phyloP scores from a whole-genome alignment of 2,329 filamentous ascomycete genomes.

The Akanthomyces uredinophilus region DNA sequence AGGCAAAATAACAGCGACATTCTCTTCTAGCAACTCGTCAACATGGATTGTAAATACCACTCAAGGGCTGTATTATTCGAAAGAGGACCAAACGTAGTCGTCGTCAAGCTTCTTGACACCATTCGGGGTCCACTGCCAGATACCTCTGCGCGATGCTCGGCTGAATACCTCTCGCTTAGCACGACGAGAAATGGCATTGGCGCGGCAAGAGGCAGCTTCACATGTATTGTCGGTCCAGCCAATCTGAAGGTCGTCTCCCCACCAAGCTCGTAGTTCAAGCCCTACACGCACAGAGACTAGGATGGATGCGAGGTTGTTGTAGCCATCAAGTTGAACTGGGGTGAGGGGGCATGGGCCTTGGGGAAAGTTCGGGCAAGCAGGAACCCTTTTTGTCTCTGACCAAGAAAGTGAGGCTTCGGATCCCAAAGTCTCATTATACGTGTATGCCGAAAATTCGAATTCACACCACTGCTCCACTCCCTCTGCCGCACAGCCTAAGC shows the following conservation, averaged over 20 bases:
- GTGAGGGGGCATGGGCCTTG: constrained; percentile 31
- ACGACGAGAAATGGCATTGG: constrained; percentile 20
- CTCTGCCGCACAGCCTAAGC: constrained; percentile 33
- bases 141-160: constrained; percentile 27
- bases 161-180: constrained; percentile 30
- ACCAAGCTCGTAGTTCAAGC: constrained; percentile 34
- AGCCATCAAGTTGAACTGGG: constrained; percentile 32
- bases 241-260: constrained; percentile 36
- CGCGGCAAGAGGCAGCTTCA: constrained; percentile 33
- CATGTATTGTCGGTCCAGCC: constrained; percentile 40
- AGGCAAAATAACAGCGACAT: constrained; percentile 14
- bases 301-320: constrained; percentile 35
- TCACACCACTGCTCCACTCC: constrained; percentile 34
- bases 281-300: constrained; percentile 35
- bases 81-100: constrained; percentile 22
- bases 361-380: constrained; percentile 32
- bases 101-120: constrained; percentile 31
- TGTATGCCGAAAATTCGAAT: constrained; percentile 38
- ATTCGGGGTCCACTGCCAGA: constrained; percentile 30
- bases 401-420: constrained; percentile 35
- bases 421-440: constrained; percentile 27
- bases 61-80: constrained; percentile 5
- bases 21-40: constrained; percentile 12
- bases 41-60: constrained; percentile 9
- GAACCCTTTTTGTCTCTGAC: constrained; percentile 35